Percentiles rank a stretch among this genome's conserved stretches.
These are phyloP conservation scores for Fusarium miscanthi DNA, from an alignment of 2,329 filamentous ascomycete genomes.

Conservation along the genomic window DNA sequence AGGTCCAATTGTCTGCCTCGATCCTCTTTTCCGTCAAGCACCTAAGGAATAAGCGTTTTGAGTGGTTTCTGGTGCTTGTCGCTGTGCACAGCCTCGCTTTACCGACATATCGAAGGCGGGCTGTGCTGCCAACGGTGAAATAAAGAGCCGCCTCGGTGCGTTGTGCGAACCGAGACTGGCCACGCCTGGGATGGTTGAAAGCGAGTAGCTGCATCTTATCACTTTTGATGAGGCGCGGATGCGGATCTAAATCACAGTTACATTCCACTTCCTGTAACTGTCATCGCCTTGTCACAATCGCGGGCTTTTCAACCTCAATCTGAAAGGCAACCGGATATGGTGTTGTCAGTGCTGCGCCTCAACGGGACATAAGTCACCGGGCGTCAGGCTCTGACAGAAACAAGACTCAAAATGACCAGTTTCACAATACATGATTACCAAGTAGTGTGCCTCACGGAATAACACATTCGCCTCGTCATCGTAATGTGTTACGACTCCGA, in stretches of 20 bases:
- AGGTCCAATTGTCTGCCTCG: slow-evolving; percentile 6
- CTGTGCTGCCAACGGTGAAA: slow-evolving; percentile 19
- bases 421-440: background rate
- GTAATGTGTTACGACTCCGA: slow-evolving; percentile 3
- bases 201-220: slow-evolving; percentile 2
- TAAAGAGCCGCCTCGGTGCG: slow-evolving; percentile 16
- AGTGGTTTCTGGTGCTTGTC: slow-evolving; percentile 9
- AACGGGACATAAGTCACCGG: slow-evolving; percentile 7
- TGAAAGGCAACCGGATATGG: slow-evolving; percentile 8
- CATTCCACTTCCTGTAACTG: background rate
- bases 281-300: background rate
- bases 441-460: background rate
- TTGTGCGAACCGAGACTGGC: slow-evolving; percentile 19
- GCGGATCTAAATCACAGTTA: slow-evolving; percentile 15
- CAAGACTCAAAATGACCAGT: background rate
- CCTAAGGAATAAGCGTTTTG: background rate
- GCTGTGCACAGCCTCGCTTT: slow-evolving; percentile 21
- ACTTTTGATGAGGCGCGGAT: background rate
- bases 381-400: slow-evolving; percentile 16
- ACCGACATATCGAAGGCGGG: slow-evolving; percentile 7
- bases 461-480: slow-evolving; percentile 5
- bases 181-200: slow-evolving; percentile 18
- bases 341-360: slow-evolving; percentile 25
- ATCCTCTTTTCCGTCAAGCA: background rate
- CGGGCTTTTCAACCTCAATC: slow-evolving; percentile 19